Percentiles rank a stretch among this genome's conserved stretches.
Conservation (phyloP, 2,329 filamentous ascomycete genomes). For the Stemphylium beticola region DNA sequence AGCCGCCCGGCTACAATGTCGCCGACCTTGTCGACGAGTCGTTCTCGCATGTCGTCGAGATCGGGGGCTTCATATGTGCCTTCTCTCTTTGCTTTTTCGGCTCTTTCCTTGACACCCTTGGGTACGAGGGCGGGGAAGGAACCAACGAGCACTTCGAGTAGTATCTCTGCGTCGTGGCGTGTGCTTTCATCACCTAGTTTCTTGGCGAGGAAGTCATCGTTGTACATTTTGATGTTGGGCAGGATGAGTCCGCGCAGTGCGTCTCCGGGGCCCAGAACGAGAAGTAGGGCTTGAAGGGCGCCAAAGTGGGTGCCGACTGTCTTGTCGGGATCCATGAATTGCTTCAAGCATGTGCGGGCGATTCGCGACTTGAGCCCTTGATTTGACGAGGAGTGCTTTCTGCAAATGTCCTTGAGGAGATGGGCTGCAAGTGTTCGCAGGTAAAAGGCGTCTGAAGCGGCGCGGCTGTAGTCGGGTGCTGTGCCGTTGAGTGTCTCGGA, state of each 20-base stretch:
- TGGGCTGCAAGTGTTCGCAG: conserved; percentile 85
- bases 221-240: conserved; percentile 69
- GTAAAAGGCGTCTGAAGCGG: conserved; percentile 67
- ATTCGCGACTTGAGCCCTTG: conserved; percentile 85
- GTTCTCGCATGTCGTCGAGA: conserved; percentile 49
- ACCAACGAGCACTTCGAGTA: conserved; percentile 63
- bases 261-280: conserved; percentile 73
- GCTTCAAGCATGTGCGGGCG: conserved; percentile 89
- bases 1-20: conserved; percentile 37
- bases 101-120: conserved; percentile 23
- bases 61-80: conserved; percentile 51
- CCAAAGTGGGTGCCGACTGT: conserved; percentile 87
- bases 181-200: conserved; percentile 57
- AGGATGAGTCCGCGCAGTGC: conserved; percentile 67
- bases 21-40: conserved; percentile 53
- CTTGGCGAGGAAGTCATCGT: conserved; percentile 64
- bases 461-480: conserved; percentile 28
- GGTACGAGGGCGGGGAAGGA: conserved; percentile 58
- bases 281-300: conserved; percentile 78
- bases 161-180: conserved; percentile 65
- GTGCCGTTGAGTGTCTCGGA: conserved; percentile 54
- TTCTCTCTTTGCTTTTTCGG: conserved; percentile 44
- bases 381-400: conserved; percentile 81
- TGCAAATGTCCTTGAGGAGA: conserved; percentile 77
- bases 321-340: conserved; percentile 85